phyloP scores from a whole-genome alignment of 2,329 filamentous ascomycete species.

The Pseudocercospora fijiensis region DNA sequence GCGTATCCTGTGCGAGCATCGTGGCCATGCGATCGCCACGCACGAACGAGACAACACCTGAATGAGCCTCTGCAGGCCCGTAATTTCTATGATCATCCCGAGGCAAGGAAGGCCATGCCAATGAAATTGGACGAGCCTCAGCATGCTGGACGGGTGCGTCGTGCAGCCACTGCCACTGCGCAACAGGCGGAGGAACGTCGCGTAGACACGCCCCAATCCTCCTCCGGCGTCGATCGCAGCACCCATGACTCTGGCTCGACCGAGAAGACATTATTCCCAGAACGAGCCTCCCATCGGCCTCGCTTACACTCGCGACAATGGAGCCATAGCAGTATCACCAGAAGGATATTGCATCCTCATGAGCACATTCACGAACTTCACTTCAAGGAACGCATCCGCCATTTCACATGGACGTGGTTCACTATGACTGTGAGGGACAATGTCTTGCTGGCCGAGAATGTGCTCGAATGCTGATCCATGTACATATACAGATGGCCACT shows the following conservation, averaged over 20 bases:
- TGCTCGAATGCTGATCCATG: conserved; percentile 22
- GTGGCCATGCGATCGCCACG: not conserved
- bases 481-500: conserved; percentile 62
- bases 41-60: not conserved
- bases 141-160: not conserved
- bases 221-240: not conserved
- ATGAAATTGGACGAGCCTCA: not conserved
- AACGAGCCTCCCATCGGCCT: not conserved
- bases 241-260: not conserved
- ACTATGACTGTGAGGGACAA: conserved; percentile 52
- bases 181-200: not conserved
- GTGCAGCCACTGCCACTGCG: too few relatives aligned
- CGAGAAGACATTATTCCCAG: not conserved
- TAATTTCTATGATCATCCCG: not conserved
- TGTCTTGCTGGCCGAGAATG: not conserved
- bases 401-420: conserved; percentile 77
- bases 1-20: not conserved
- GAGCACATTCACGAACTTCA: conserved; percentile 38
- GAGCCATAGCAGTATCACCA: conserved; percentile 17
- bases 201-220: not conserved
- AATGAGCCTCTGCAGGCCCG: not conserved
- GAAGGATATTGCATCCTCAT: conserved; percentile 16
- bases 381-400: conserved; percentile 58
- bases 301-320: conserved; percentile 9
- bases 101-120: not conserved